Base-by-base conservation (phyloP, 345 rosid species). In the Dipteronia dyeriana region DNA sequence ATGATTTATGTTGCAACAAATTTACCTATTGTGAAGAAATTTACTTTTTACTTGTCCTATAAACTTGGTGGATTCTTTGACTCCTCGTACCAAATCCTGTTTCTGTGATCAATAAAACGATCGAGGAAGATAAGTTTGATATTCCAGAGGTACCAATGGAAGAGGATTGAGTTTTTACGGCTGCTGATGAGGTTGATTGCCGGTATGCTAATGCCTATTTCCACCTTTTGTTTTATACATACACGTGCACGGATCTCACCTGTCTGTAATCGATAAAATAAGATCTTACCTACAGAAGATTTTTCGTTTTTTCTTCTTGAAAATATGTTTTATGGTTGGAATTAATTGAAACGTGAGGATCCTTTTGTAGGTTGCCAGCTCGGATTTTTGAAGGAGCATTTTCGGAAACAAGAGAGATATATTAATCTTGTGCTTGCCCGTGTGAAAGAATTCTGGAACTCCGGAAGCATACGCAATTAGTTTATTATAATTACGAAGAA, bases 91-190 rank as follows among this genome's bases (percentile, higher is more conserved):
- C 84, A 73, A 67, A 87, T 53, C 84, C 92, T 19, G 81, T 89
- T 66, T 84, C 86, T 25, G 90, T 88, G 71, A 85, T 89, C 74
- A 93, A 90, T 82, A 93, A 88, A 49, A 83, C 95, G 0, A 92
- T 90, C 13, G 85, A 89, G 84, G 99, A 96, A 41, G 45, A 41
- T 41, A 41, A 11, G 45, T 41, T 89, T 78, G 98, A 96, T 79
- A 89, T 96, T 79, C 98, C 99, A n/a, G 95, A 96, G 6, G 95
- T 96, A 45, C 99, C 97, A 8, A 94, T 94, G 99, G 99, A 96
- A 83, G 97, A 94, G 66, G 99, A 92, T 84, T 92, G 83, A 90
- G 47, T 43, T 61, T 6, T 43, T 73, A 45, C 60, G 3, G 26
- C 75, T 53, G 61, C 22, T 41, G 43, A 38, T 76, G 9, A 8